Base-by-base conservation (phyloP, 805 yeast species). In the Schwanniomyces pseudopolymorphus region DNA sequence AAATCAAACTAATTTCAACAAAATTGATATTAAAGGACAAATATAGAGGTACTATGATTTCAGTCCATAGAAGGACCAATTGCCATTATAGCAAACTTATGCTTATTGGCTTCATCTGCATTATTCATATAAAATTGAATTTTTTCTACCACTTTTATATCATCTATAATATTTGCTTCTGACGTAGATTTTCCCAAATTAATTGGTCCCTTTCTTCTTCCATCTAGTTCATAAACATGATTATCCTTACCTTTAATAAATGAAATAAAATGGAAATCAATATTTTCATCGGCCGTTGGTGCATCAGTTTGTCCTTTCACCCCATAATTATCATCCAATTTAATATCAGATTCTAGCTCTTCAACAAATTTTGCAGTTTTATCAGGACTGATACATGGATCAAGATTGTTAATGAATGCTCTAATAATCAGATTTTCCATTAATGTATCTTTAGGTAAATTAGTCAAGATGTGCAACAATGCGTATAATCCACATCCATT, bases 401-500 rank as follows among this genome's bases (percentile, higher is more conserved):
- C 46, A 7, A 51, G 64, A 43, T 59, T 51, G 10, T 25, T 19
- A 21, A 56, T 24, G 22, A 67, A 54, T 20, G 54, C 52, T 35
- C 59, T 54, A 21, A 69, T 43, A 3, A 63, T 41, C 68, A 65
- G 70, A 43, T 74, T 69, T 7, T 66, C 56, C 14, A 78, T 65
- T 7, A 78, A 63, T 26, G 78, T 62, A 20, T 76, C 79, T 3
- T 57, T 47, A 1, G 83, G 78, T 40, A 80, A 54, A 53, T 80
- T 80, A 26, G 72, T 53, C 31, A 79, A 57, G 0, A 70, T 51
- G 57, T 92, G 97, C 19, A 92, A 68, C 39, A 94, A 63, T 0
- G 96, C 98, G 65, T 87, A 89, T 26, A 95, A 77, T 4, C 99
- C 99, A 69, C 99, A 92, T 0, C 96, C 95, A 61, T 92, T 92